Evolutionary conservation across 805 yeast genomes (phyloP), one percentile per base, ranked within the genome.

Genomic region (Nakazawaea ambrosiae): DNA sequence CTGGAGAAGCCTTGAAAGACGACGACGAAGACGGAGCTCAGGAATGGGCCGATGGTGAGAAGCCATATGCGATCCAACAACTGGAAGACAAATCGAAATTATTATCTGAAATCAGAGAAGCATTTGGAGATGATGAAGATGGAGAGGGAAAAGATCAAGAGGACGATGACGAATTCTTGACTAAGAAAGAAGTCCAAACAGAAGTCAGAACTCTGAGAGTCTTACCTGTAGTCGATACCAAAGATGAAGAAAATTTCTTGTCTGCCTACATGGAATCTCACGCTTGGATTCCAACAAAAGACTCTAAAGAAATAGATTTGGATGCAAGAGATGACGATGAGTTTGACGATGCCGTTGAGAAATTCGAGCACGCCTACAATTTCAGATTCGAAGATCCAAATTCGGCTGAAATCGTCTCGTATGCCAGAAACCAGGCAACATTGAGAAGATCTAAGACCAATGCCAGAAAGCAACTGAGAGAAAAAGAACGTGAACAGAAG

Each of bases 361-460:
- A 76, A 51, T 88, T 86, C 50, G 98, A 92, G 59, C 77, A 78
- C 45, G 96, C 95, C 0, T 90, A 89, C 62, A 92, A 92, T 53
- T 90, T 90, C 69, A 74, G 98, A 55, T 92, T 74, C 56, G 98
- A 92, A 60, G 97, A 89, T 51, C 88, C 95, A 12, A 76, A 78
- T 46, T 73, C 96, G 5, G 86, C 90, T 0, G 96, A 90, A 51
- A 85, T 92, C 57, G 81, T 89, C 15, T 81, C 95, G 14, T 92
- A 90, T 64, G 97, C 97, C 2, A 87, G 98, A 73, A 81, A 68
- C 30, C 96, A 88, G 60, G 95, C 92, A 18, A 87, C 97, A 0
- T 69, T 88, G 53, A 79, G 98, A 63, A 72, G 98, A 54, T 77
- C 81, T 16, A 78, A 77, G 36, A 70, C 78, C 43, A 75, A 79